Conservation (phyloP, 768 basidiomycete species). For the Tremella mesenterica region DNA sequence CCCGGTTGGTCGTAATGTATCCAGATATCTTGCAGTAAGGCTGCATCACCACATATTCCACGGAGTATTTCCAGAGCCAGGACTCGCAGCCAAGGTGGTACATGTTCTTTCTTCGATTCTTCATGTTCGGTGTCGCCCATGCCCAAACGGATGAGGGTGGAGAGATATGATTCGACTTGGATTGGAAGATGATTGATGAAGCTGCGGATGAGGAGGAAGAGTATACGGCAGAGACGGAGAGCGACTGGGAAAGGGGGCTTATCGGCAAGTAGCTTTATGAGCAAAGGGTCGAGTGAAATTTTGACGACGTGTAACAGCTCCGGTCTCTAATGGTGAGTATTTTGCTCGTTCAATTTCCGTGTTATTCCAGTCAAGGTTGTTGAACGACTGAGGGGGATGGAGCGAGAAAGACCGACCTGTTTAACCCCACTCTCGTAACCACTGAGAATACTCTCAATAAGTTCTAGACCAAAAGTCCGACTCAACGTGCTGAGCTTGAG, state of each 20-base stretch:
- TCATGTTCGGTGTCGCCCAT: constrained; percentile 45
- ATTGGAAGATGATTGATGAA: constrained; percentile 71
- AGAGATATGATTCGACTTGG: constrained; percentile 79
- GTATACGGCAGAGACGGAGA: constrained; percentile 82
- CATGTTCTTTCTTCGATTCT: constrained; percentile 18
- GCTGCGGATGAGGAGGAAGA: constrained; percentile 85
- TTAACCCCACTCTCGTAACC: constrained; percentile 46
- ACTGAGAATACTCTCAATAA: constrained; percentile 87
- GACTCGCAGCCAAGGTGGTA: constrained; percentile 77
- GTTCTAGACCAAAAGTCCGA: constrained; percentile 90
- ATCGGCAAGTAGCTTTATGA: constrained; percentile 77
- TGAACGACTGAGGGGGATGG: neutral
- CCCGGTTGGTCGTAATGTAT: constrained; percentile 23
- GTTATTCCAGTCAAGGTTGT: neutral
- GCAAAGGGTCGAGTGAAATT: constrained; percentile 79
- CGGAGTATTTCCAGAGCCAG: constrained; percentile 86
- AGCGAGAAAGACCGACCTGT: constrained; percentile 55
- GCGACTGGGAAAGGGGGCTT: constrained; percentile 72
- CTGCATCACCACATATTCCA: constrained; percentile 46
- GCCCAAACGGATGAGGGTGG: constrained; percentile 48
- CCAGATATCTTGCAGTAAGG: constrained; percentile 31
- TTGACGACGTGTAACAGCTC: constrained; percentile 79
- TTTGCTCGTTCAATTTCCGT: no score
- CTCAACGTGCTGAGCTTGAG: constrained; percentile 72
- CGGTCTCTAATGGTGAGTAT: no score